Percentiles rank a stretch among this genome's conserved stretches.
phyloP scores from a whole-genome alignment of 306 rosid species.

The Abrus pulchellus region DNA sequence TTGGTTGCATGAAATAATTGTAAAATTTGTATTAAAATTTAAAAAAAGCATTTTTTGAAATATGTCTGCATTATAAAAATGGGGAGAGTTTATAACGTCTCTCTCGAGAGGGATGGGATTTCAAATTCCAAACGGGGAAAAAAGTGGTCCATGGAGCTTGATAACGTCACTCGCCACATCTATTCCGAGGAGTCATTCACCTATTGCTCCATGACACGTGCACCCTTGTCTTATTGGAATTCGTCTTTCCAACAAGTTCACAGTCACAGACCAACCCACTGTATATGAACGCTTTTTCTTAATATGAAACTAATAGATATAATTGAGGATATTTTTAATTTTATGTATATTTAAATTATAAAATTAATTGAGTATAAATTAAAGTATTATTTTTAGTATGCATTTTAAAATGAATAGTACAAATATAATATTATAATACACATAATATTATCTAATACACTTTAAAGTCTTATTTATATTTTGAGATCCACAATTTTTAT shows the following conservation, averaged over 20 bases:
- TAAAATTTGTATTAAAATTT: not conserved
- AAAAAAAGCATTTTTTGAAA: constrained; percentile 43
- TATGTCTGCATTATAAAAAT: constrained; percentile 47
- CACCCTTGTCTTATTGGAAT: not conserved
- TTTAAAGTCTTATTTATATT: no score
- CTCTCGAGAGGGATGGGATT: constrained; percentile 64
- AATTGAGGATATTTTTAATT: no score
- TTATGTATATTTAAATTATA: no score
- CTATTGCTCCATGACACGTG: constrained; percentile 36
- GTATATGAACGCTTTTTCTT: no score
- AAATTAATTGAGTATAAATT: no score
- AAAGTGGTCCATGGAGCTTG: constrained; percentile 47
- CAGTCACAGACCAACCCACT: not conserved
- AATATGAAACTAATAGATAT: no score
- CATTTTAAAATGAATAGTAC: no score
- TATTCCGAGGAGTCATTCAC: not conserved
- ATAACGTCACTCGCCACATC: constrained; percentile 41
- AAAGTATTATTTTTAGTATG: no score
- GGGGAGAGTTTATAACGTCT: constrained; percentile 77
- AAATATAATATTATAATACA: no score
- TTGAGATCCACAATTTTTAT: no score
- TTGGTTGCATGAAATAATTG: constrained; percentile 4
- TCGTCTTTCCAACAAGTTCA: not conserved
- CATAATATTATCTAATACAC: no score
- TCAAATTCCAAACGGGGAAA: constrained; percentile 78